Percentiles rank a stretch among this genome's conserved stretches.
phyloP scores from a whole-genome alignment of 73 alveolate genomes.

The Symbiodinium pilosum region DNA sequence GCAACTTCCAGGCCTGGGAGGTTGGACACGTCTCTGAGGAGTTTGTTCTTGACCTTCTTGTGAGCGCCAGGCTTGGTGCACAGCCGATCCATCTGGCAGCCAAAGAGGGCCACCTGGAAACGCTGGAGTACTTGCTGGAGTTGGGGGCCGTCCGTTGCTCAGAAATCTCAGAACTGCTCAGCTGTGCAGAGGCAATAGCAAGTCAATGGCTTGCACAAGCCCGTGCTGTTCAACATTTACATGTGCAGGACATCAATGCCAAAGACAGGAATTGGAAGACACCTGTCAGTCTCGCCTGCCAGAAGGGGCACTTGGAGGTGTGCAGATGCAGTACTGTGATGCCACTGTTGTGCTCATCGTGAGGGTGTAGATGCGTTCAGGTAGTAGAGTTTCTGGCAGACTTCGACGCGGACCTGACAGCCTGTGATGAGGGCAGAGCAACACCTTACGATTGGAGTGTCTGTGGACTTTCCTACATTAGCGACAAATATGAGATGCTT shows the following conservation, averaged over 20 bases:
- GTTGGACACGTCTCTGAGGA: background rate
- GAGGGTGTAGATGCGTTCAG: background rate
- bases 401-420: slow-evolving; percentile 27
- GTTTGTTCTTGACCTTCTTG: too few species aligned
- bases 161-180: background rate
- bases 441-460: slow-evolving; percentile 62
- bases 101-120: slow-evolving; percentile 37
- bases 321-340: background rate
- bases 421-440: slow-evolving; percentile 43
- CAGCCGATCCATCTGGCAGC: slow-evolving; percentile 59
- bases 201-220: too few species aligned
- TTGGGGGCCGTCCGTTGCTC: background rate
- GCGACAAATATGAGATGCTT: slow-evolving; percentile 24
- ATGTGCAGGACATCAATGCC: slow-evolving; percentile 47
- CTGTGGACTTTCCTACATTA: background rate
- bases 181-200: background rate
- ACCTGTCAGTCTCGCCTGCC: slow-evolving; percentile 55
- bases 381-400: slow-evolving; percentile 26
- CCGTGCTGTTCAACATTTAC: background rate
- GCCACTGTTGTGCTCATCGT: too few species aligned
- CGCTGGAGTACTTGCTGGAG: slow-evolving; percentile 32
- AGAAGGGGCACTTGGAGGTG: slow-evolving; percentile 58
- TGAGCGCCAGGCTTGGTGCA: background rate
- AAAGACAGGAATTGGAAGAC: slow-evolving; percentile 16
- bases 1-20: slow-evolving; percentile 24